phyloP scores from a whole-genome alignment of 345 rosid genomes.

The Kandelia obovata region DNA sequence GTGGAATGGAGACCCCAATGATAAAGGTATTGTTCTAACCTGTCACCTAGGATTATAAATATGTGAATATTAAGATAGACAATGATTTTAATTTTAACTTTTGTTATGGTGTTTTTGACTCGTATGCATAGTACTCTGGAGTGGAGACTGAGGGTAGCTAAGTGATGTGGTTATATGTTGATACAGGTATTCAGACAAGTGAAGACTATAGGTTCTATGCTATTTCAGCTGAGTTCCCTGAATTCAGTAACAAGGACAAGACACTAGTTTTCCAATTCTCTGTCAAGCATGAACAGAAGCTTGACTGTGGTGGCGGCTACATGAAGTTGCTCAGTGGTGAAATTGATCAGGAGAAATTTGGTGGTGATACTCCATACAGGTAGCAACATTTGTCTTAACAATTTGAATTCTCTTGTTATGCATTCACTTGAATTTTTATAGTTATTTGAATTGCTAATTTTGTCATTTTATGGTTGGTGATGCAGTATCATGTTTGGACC shows the following conservation, averaged over 20 bases:
- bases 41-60: conserved; percentile 1
- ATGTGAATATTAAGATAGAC: not conserved
- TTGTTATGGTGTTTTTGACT: too few relatives aligned
- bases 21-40: conserved; percentile 55
- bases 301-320: conserved; percentile 99
- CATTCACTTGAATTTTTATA: not conserved
- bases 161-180: not conserved
- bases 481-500: conserved; percentile 99
- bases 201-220: conserved; percentile 98
- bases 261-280: conserved; percentile 93
- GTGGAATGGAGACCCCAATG: conserved; percentile 83
- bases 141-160: not conserved
- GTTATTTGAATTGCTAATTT: conserved; percentile 2
- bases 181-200: conserved; percentile 90
- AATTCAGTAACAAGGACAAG: conserved; percentile 85
- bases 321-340: conserved; percentile 91
- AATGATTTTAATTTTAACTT: not conserved
- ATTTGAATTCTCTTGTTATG: not conserved
- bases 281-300: conserved; percentile 99
- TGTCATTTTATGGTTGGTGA: conserved; percentile 4
- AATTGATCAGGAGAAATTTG: conserved; percentile 90
- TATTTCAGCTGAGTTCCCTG: conserved; percentile 89
- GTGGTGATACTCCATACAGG: conserved; percentile 98
- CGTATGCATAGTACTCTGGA: too few relatives aligned
- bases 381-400: conserved; percentile 6